A percentile compares a stretch with the other conserved stretches of the same genome.
These are phyloP conservation scores for Eucalyptus guilfoylei DNA, from an alignment of 345 rosid genomes.

Conservation along the genomic window DNA sequence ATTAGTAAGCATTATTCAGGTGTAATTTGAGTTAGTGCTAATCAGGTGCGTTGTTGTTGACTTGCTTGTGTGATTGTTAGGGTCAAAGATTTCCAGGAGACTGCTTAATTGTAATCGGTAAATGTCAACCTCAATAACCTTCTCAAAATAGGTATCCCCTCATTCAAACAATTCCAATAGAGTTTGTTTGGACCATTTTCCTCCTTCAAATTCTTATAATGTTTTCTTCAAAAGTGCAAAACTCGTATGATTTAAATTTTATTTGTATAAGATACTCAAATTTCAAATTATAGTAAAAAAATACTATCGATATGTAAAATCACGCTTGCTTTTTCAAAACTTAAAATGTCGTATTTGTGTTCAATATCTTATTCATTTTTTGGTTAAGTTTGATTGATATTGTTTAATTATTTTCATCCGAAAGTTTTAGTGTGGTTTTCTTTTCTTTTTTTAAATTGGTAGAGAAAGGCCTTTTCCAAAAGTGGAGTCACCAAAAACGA, in stretches of 20 bases:
- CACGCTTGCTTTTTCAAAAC: not conserved
- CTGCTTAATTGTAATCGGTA: not conserved
- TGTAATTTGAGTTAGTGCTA: not conserved
- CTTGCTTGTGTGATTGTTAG: not conserved
- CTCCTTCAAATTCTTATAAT: not conserved
- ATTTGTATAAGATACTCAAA: not conserved
- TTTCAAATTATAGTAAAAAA: not conserved
- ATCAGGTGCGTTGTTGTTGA: not conserved
- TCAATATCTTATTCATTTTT: not conserved
- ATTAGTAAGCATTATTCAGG: not conserved
- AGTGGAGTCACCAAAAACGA: not conserved
- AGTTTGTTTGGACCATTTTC: not conserved
- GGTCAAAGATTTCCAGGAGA: not conserved
- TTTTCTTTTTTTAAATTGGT: not conserved
- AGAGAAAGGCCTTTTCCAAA: not conserved
- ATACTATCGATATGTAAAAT: not conserved
- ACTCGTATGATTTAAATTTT: not conserved
- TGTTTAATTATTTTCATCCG: not conserved
- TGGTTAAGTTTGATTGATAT: not conserved
- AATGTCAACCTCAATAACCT: not conserved
- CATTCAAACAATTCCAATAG: not conserved
- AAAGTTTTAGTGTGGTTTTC: not conserved
- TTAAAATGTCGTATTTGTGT: not conserved
- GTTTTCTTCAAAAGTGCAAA: not conserved
- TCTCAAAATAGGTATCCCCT: not conserved